Base-by-base conservation (phyloP, 2,329 filamentous ascomycete genomes). In the Aureobasidium zeae region DNA sequence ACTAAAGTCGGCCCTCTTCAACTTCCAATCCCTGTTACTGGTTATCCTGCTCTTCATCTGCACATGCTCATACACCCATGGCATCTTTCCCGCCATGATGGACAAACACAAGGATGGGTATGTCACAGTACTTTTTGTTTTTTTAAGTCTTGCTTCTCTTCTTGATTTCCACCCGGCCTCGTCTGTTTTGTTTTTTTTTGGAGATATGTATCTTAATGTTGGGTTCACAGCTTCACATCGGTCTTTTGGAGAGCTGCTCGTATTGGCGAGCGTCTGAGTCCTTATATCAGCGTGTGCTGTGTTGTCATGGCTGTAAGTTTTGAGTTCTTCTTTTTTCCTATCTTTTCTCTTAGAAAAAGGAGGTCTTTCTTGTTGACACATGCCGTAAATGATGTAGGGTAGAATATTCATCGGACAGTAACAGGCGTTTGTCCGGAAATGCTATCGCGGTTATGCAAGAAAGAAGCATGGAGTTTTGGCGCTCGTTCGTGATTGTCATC, bases 171-270 rank as follows among this genome's bases (percentile, higher is more conserved):
- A n/a, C n/a, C n/a, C n/a, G n/a, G n/a, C n/a, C n/a, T n/a, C n/a
- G n/a, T n/a, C n/a, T n/a, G n/a, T n/a, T n/a, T n/a, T n/a, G n/a
- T n/a, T n/a, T n/a, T n/a, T n/a, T n/a, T n/a, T n/a, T n/a, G n/a
- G n/a, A n/a, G n/a, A n/a, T n/a, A n/a, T 10, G 10, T 1, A 19
- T 19, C 11, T 55, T 9, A 2, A 44, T 16, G 13, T 31, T 36
- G 9, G 10, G 39, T 11, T 29, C 22, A 30, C 51, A 87, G 83
- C 11, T 68, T 86, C 38, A 77, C 86, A 55, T 86, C 86, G 41
- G 81, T 94, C 49, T 93, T 96, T 61, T 98, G 91, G 91, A 95
- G 96, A 67, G 87, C 79, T 51, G 91, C 91, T 19, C 74, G 91
- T 51, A 79, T 98, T 60, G 91, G 91, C 26, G 91, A 98, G 70